Base-by-base conservation (phyloP, 164 flowering plant species). In the Magnolia kwangsiensis region DNA sequence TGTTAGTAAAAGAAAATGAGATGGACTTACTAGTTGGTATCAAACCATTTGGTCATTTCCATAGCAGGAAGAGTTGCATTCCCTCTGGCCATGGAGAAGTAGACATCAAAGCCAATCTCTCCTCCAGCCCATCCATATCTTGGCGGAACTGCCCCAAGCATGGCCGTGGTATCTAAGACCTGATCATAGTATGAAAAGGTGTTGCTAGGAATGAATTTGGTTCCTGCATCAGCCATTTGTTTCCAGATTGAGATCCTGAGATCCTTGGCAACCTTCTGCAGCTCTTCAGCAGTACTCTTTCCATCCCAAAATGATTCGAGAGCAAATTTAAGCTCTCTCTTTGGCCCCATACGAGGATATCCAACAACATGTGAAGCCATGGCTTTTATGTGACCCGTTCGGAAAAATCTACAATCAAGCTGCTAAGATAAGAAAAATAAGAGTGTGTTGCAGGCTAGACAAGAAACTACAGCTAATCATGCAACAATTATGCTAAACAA, bases 31-130 rank as follows among this genome's bases (percentile, higher is more conserved):
- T 80, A 80, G 74, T 80, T 80, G 63, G 82, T 80, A 58, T 80
- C 82, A 71, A 80, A 80, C 82, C 82, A 80, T 78, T 80, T 80
- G 67, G 82, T 80, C 82, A 80, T 80, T 80, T 80, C 82, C 82
- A 80, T 80, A 18, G 82, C 82, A 80, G 79, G 79, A 77, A 74
- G 74, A 5, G 50, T 71, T 23, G 79, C 77, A 70, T 76, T 80
- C 64, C 82, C 82, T 80, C 82, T 80, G 31, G 82, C 82, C 82
- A 80, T 80, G 45, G 82, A 73, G 68, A 80, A 80, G 64, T 80
- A 80, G 63, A 74, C 61, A 13, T 80, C 82, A 51, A 80, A 77
- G 10, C 79, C 82, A 23, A 80, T 77, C 71, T 80, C 82, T 16
- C 79, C 82, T 14, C 82, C 79, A 31, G 71, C 8, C 79, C 79